Percentiles rank a stretch among this genome's conserved stretches.
These are phyloP conservation scores for Alternaria triticimaculans DNA, from an alignment of 2,329 filamentous ascomycete genomes.

Conservation along the genomic window DNA sequence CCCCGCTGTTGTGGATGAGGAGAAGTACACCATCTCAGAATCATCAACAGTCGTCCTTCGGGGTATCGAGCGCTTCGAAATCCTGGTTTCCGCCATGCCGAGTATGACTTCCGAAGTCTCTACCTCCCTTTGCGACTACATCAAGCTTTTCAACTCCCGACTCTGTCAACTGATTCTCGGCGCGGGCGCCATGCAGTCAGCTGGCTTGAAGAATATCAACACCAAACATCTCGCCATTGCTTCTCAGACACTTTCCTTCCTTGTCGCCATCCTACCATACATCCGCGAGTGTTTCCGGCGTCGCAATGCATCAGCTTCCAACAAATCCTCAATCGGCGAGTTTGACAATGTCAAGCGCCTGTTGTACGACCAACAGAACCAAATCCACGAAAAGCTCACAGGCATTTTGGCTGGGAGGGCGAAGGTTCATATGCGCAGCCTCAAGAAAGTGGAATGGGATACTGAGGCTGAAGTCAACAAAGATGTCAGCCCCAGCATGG, in stretches of 20 bases:
- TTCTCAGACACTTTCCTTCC: conserved; percentile 85
- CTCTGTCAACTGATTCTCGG: conserved; percentile 96
- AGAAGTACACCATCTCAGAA: conserved; percentile 83
- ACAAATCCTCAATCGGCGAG: conserved; percentile 68
- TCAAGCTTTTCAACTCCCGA: conserved; percentile 93
- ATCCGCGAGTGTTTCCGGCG: conserved; percentile 89
- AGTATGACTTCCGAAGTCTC: conserved; percentile 88
- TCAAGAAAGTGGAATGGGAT: conserved; percentile 80
- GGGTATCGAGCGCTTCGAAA: conserved; percentile 82
- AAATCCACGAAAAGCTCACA: conserved; percentile 89
- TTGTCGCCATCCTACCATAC: conserved; percentile 86
- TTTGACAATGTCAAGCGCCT: conserved; percentile 87
- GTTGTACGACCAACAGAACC: conserved; percentile 87
- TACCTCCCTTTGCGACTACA: conserved; percentile 78
- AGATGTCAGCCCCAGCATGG: conserved; percentile 75
- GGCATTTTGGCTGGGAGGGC: conserved; percentile 89
- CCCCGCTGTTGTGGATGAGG: conserved; percentile 78
- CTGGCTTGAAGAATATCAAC: conserved; percentile 87
- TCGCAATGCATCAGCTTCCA: conserved; percentile 58
- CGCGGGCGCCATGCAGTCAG: conserved; percentile 86
- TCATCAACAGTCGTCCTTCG: conserved; percentile 82
- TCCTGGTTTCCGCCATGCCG: conserved; percentile 82
- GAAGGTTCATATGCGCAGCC: conserved; percentile 72
- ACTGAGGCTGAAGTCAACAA: conserved; percentile 50
- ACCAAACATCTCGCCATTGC: conserved; percentile 94